Evolutionary conservation across 208 protist genomes (phyloP).

Genomic region (Leishmania braziliensis): DNA sequence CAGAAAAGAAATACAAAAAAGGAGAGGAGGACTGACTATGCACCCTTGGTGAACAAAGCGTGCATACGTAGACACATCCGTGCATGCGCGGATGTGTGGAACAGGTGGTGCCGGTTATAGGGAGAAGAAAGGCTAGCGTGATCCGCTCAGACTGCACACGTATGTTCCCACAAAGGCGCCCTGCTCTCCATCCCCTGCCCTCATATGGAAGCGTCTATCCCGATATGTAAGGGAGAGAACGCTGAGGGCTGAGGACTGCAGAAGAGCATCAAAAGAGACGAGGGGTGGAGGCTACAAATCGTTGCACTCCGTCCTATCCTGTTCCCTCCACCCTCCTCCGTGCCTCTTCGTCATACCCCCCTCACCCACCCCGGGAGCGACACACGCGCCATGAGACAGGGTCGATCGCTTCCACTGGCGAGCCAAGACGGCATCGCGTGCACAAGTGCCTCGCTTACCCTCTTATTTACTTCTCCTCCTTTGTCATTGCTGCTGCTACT

Average conservation of each 20-base stretch:
- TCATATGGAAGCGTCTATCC: neutral
- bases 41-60: neutral
- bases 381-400: neutral
- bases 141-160: neutral
- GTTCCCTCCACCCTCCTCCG: neutral
- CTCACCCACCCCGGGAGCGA: neutral
- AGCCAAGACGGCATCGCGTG: neutral
- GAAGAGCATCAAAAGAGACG: neutral
- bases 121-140: neutral
- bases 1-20: neutral
- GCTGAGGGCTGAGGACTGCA: neutral
- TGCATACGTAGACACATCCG: neutral
- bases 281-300: neutral
- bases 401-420: neutral
- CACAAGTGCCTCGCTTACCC: neutral
- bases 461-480: neutral
- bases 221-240: neutral
- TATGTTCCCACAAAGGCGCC: neutral
- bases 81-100: neutral
- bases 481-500: neutral
- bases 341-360: neutral
- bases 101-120: neutral
- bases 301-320: neutral
- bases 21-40: too few species aligned
- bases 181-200: neutral